Percentiles rank a stretch among this genome's conserved stretches.
Conservation (phyloP, 225 moss, liverwort and hornwort species). For the Lunularia cruciata region DNA sequence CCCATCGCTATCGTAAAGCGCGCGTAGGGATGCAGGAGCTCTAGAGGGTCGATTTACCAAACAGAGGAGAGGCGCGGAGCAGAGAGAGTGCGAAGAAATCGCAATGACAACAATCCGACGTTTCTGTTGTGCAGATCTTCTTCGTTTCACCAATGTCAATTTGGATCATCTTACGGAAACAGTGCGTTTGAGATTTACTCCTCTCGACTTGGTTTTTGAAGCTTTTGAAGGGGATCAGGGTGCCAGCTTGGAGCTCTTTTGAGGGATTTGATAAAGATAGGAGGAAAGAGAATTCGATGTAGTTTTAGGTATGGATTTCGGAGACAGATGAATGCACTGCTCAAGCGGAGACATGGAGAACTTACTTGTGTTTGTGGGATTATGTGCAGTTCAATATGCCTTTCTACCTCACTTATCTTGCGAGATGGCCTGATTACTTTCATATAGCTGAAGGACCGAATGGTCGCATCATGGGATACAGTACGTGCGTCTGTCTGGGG, state of each 20-base stretch:
- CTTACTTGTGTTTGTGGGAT: not conserved
- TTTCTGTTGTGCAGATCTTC: constrained; percentile 64
- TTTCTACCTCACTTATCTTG: constrained; percentile 73
- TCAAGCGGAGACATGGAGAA: no score
- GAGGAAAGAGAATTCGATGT: not conserved
- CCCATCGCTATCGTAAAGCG: no score
- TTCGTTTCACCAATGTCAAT: constrained; percentile 55
- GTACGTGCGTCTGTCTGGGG: constrained; percentile 23
- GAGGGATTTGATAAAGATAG: not conserved
- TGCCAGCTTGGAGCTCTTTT: not conserved
- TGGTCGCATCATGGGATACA: constrained; percentile 69
- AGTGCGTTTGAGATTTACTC: constrained; percentile 17
- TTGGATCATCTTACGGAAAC: constrained; percentile 73
- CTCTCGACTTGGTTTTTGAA: not conserved
- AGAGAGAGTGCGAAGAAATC: no score
- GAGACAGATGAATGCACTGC: not conserved
- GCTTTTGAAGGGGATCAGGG: no score
- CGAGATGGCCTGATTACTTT: constrained; percentile 79
- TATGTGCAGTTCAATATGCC: constrained; percentile 65
- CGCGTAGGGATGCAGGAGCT: no score
- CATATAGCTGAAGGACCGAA: constrained; percentile 62
- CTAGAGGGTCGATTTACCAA: no score
- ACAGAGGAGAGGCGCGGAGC: no score
- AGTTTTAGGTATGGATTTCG: not conserved
- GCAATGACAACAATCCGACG: constrained; percentile 63